Evolutionary conservation across 2,329 filamentous ascomycete genomes (phyloP), one percentile per base, ranked within the genome.

Genomic region (Myriosclerotinia duriaeana): DNA sequence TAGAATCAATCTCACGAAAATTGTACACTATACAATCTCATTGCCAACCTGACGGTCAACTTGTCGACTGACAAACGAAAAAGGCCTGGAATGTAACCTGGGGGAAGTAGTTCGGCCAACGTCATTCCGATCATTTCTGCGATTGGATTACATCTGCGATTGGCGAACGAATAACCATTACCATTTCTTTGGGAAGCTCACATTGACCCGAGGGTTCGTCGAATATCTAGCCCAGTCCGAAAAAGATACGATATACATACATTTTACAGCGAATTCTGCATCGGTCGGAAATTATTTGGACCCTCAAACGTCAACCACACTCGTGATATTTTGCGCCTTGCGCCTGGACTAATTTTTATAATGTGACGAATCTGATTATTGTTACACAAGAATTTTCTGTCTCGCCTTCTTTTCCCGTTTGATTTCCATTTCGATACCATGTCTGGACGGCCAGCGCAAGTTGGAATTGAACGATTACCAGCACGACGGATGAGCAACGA

Each of bases 401-500:
- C 40, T 60, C 34, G 36, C 26, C 65, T 64, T 63, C 42, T 58
- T 36, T 60, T 55, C 40, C 42, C 42, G 34, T 34, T 53, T 53
- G 34, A 50, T 44, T 60, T 46, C 30, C 54, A 15, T 67, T 66
- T 64, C 60, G 42, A 40, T 69, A 72, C 67, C 67, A 76, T 76
- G 74, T 74, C 74, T 62, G 70, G 60, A 62, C 70, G 74, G 65
- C 74, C 59, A 15, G 44, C 75, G 54, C 74, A 76, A 70, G 75
- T 77, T 68, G 75, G 74, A 60, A 76, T 77, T 60, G 75, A 77
- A 71, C 70, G 75, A 68, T 71, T 77, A 44, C 75, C 75, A 59
- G 71, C 71, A 66, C 72, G 75, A 58, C 73, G 74, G 63, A 74
- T 76, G 74, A 76, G 74, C 71, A 75, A 76, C 71, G 77, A 95